Evolutionary conservation across 2,329 filamentous ascomycete genomes (phyloP), one percentile per base, ranked within the genome.

Genomic region (Teratosphaeriaceae sp.): DNA sequence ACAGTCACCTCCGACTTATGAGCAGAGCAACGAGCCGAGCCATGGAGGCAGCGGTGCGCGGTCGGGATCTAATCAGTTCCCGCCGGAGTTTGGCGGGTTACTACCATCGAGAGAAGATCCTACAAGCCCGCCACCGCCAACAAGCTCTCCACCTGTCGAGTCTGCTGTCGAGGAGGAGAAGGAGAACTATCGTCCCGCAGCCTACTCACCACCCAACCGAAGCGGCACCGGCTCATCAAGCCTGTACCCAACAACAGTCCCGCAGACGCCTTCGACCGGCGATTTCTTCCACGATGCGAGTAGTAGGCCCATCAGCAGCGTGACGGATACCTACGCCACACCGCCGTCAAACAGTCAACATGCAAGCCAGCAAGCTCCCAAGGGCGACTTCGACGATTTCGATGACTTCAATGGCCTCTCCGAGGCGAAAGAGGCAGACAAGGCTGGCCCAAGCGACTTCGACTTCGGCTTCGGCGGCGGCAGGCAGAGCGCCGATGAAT

Each of bases 361-460:
- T 8, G 22, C 21, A 43, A 40, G 22, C 37, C 45, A 24, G 42
- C 39, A 15, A 30, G 35, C 45, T 5, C 31, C 31, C 13, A 71
- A 71, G 50, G 66, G 74, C 18, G 73, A 78, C 1, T 87, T 88
- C 60, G 73, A 76, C 42, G 85, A 88, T 39, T 79, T 88, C 47
- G 85, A 88, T 38, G 85, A 88, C 31, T 92, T 92, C 53, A 84
- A 87, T 55, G 86, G 86, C 43, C 76, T 94, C 13, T 82, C 87
- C 46, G 87, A 94, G 57, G 87, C 87, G 34, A 87, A 88, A 60
- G 87, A 92, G 63, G 85, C 66, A 5, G 70, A 73, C 42, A 71
- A 83, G 38, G 81, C 77, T 19, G 86, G 89, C 45, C 31, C 31
- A 18, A 85, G 90, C 45, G 85, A 90, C 50, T 88, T 89, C 66